phyloP scores from a whole-genome alignment of 169 alveolate genomes.

The Babesia bovis region DNA sequence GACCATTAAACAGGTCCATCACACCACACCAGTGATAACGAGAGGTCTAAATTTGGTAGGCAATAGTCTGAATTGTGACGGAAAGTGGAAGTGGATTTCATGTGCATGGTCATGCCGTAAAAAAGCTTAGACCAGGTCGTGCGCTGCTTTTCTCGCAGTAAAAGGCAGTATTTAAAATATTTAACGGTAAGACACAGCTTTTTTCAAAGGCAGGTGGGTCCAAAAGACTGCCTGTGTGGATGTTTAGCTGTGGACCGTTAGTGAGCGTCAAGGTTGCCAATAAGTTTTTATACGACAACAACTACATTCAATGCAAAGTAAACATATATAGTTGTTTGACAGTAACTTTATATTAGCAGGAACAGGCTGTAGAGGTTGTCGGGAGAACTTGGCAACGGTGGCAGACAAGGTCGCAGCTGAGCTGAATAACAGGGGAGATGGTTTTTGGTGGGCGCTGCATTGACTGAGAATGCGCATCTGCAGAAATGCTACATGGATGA shows the following conservation, averaged over 20 bases:
- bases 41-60: background rate
- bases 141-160: background rate
- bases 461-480: constrained; percentile 20
- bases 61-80: background rate
- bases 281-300: too few relatives aligned
- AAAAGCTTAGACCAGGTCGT: background rate
- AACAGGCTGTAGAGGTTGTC: too few relatives aligned
- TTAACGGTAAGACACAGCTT: too few relatives aligned
- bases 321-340: too few relatives aligned
- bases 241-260: too few relatives aligned
- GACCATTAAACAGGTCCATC: background rate
- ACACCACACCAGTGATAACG: background rate
- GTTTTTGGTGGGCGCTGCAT: constrained; percentile 23
- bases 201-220: too few relatives aligned
- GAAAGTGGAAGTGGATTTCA: constrained; percentile 4
- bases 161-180: too few relatives aligned
- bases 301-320: too few relatives aligned
- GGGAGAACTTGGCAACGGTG: background rate
- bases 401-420: background rate
- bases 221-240: too few relatives aligned
- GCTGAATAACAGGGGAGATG: constrained; percentile 10
- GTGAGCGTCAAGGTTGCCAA: too few relatives aligned
- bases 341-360: too few relatives aligned
- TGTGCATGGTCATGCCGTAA: constrained; percentile 7
- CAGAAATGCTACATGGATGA: constrained; percentile 76